These are phyloP conservation scores for Lactifluus echinatus DNA, from an alignment of 768 basidiomycete species.

Conservation along the genomic window DNA sequence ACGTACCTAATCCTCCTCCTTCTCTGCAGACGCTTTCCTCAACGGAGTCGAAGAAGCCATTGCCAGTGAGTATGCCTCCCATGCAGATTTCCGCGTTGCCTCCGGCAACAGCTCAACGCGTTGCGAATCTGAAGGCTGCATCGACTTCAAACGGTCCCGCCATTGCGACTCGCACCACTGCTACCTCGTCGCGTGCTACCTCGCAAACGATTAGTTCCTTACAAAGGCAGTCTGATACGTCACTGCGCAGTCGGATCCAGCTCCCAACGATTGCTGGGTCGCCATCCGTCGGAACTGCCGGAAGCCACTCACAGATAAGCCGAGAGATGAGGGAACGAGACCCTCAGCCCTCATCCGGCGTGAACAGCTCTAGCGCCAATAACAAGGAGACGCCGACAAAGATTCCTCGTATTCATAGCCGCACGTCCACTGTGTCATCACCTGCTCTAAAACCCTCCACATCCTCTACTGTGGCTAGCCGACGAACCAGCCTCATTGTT, in stretches of 20 bases:
- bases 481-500: conserved; percentile 59
- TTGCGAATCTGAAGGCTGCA: conserved; percentile 67
- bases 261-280: conserved; percentile 92
- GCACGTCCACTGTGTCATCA: conserved; percentile 65
- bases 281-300: conserved; percentile 70
- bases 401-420: conserved; percentile 87
- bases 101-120: conserved; percentile 71
- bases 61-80: conserved; percentile 70
- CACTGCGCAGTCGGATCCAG: conserved; percentile 63
- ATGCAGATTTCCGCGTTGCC: conserved; percentile 86
- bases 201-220: conserved; percentile 79
- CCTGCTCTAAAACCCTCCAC: conserved; percentile 57
- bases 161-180: conserved; percentile 36
- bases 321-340: conserved; percentile 44
- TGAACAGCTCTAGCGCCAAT: conserved; percentile 43
- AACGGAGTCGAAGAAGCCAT: conserved; percentile 66
- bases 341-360: conserved; percentile 42
- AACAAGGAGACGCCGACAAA: conserved; percentile 86
- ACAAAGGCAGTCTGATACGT: conserved; percentile 81
- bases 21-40: conserved; percentile 68
- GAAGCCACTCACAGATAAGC: conserved; percentile 30
- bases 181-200: conserved; percentile 55
- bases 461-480: conserved; percentile 35
- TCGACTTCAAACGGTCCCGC: conserved; percentile 38
- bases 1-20: conserved; percentile 6